Evolutionary conservation across 1,139 yeast genomes (phyloP).

Genomic region (Pichia sp.): DNA sequence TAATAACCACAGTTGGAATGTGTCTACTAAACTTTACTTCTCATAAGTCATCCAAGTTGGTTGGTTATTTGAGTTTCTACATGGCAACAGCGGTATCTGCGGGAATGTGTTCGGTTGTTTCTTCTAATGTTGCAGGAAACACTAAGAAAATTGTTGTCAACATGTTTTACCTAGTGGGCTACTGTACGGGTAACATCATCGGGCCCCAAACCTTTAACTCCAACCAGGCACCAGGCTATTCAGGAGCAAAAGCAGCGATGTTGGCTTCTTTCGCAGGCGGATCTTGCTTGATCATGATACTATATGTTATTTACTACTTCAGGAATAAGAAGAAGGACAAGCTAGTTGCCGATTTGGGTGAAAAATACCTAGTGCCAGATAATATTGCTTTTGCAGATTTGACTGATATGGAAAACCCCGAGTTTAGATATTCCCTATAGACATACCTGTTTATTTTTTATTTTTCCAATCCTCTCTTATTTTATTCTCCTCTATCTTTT

Average conservation of each 20-base stretch:
- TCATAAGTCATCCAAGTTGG: conserved; percentile 36
- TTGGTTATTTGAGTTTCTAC: conserved; percentile 39
- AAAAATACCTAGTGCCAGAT: conserved; percentile 26
- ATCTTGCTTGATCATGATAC: conserved; percentile 16
- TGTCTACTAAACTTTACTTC: conserved; percentile 17
- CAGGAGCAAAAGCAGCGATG: conserved; percentile 38
- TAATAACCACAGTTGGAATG: conserved; percentile 15
- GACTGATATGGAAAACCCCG: conserved; percentile 46
- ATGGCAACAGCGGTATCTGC: conserved; percentile 34
- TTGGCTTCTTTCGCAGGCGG: conserved; percentile 25
- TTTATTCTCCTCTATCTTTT: background rate
- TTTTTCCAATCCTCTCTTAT: background rate
- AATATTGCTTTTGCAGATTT: conserved; percentile 48
- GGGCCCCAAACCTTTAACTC: conserved; percentile 48
- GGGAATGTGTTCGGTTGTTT: conserved; percentile 33
- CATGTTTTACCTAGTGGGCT: conserved; percentile 51
- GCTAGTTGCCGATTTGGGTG: conserved; percentile 2
- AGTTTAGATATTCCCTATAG: conserved; percentile 38
- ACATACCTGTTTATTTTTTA: background rate
- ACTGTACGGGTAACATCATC: conserved; percentile 62
- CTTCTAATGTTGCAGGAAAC: conserved; percentile 57
- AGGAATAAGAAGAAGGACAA: conserved; percentile 29
- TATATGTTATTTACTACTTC: conserved; percentile 21
- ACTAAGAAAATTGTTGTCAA: conserved; percentile 41
- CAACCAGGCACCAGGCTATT: conserved; percentile 41